A percentile compares a stretch with the other conserved stretches of the same genome.
Conservation (phyloP, 805 yeast species). For the Deakozyma indianensis region DNA sequence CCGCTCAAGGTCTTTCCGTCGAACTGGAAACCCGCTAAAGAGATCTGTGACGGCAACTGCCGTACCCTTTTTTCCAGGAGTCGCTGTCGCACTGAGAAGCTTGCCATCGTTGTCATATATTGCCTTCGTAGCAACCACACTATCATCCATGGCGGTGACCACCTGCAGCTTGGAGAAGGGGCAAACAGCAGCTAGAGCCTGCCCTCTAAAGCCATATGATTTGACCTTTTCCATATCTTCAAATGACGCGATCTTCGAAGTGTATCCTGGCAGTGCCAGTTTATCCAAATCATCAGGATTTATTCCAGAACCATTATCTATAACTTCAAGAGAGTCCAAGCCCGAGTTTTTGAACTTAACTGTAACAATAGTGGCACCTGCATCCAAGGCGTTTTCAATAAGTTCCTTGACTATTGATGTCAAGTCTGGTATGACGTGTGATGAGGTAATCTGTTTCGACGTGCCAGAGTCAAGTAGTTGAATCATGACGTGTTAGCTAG, state of each 20-base stretch:
- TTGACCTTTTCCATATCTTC: constrained; percentile 24
- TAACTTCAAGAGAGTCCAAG: constrained; percentile 50
- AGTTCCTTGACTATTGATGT: constrained; percentile 71
- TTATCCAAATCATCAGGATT: constrained; percentile 28
- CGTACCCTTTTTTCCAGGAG: constrained; percentile 59
- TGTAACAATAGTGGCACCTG: constrained; percentile 54
- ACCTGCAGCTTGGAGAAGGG: constrained; percentile 33
- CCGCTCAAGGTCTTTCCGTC: constrained; percentile 58
- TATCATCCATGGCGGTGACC: constrained; percentile 27
- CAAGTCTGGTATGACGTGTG: constrained; percentile 80
- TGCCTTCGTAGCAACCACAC: constrained; percentile 41
- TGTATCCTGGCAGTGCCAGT: constrained; percentile 35
- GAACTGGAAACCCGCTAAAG: constrained; percentile 65
- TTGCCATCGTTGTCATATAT: constrained; percentile 43
- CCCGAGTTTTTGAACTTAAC: constrained; percentile 61
- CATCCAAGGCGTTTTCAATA: constrained; percentile 79
- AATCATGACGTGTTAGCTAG: background rate
- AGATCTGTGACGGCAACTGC: constrained; percentile 40
- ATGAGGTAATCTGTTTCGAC: constrained; percentile 57
- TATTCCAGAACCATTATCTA: constrained; percentile 68
- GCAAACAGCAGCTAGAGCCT: constrained; percentile 45
- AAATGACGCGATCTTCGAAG: constrained; percentile 36
- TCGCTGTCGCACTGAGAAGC: constrained; percentile 22
- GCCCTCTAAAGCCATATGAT: constrained; percentile 63
- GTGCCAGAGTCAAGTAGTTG: background rate